Evolutionary conservation across 106 monocot species (phyloP).

Genomic region (Acorus calamus): DNA sequence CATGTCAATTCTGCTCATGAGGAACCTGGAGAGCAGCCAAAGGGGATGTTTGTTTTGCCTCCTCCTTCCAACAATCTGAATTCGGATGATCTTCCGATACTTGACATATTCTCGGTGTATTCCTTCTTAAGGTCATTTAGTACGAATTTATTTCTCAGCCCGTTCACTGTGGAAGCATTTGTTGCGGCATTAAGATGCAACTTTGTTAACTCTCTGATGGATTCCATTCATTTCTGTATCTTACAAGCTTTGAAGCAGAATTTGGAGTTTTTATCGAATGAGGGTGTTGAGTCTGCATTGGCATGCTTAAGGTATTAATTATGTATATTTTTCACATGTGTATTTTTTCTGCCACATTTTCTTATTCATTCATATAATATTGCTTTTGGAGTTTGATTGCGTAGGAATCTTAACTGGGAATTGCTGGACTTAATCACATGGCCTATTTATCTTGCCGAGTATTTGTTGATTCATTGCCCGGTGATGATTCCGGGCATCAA

Average conservation of each 20-base stretch:
- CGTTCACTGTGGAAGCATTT: conserved; percentile 68
- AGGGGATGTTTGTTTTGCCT: conserved; percentile 28
- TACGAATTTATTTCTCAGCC: conserved; percentile 68
- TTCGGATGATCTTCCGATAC: conserved; percentile 50
- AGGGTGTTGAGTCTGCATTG: conserved; percentile 56
- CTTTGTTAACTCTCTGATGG: conserved; percentile 55
- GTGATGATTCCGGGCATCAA: conserved; percentile 32
- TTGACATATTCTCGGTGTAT: conserved; percentile 86
- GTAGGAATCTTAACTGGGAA: conserved; percentile 86
- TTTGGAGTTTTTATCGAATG: conserved; percentile 50
- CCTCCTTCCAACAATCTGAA: conserved; percentile 66
- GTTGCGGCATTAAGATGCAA: conserved; percentile 47
- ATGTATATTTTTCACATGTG: not conserved
- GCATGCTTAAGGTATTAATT: conserved; percentile 68
- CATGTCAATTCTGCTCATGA: conserved; percentile 5
- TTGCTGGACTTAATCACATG: conserved; percentile 69
- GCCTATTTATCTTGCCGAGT: conserved; percentile 80
- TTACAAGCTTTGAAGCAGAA: conserved; percentile 64
- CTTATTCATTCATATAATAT: not conserved
- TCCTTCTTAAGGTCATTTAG: conserved; percentile 75
- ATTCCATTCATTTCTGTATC: conserved; percentile 78
- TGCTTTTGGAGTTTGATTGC: conserved; percentile 3
- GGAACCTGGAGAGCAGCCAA: not conserved
- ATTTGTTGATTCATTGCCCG: conserved; percentile 42
- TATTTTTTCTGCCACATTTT: not conserved